A percentile compares a stretch with the other conserved stretches of the same genome.
These are phyloP conservation scores for Neurospora cerealis DNA, from an alignment of 495 filamentous ascomycete genomes.

Conservation along the genomic window DNA sequence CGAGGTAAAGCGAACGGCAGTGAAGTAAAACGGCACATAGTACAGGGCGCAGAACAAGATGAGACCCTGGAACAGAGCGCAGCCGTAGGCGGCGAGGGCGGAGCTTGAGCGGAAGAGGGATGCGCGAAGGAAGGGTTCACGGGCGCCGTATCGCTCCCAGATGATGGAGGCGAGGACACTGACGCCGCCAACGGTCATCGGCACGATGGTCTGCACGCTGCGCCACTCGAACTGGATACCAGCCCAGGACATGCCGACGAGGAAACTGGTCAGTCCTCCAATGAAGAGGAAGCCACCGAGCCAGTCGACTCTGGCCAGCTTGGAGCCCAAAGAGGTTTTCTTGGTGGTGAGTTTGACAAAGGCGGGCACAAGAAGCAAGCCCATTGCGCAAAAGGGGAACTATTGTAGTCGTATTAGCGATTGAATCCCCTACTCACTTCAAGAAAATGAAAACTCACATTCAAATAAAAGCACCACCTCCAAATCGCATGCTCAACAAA, in stretches of 20 bases:
- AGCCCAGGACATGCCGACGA: constrained; percentile 49
- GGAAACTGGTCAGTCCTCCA: constrained; percentile 34
- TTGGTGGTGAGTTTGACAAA: constrained; percentile 24
- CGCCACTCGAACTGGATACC: constrained; percentile 44
- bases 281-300: constrained; percentile 36
- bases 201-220: constrained; percentile 34
- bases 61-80: constrained; percentile 26
- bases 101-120: constrained; percentile 33
- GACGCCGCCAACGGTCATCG: constrained; percentile 33
- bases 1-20: constrained; percentile 44
- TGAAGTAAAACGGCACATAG: constrained; percentile 55
- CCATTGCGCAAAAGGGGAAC: constrained; percentile 28
- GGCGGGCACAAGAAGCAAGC: constrained; percentile 24
- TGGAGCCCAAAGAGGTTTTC: constrained; percentile 20
- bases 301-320: constrained; percentile 29
- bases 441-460: constrained; percentile 8
- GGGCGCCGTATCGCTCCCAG: constrained; percentile 33
- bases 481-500: constrained; percentile 47
- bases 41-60: constrained; percentile 39
- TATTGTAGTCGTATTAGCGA: neutral
- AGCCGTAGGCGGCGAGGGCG: constrained; percentile 26
- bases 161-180: constrained; percentile 19
- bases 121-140: constrained; percentile 44
- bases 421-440: neutral
- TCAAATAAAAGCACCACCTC: constrained; percentile 35